phyloP scores from a whole-genome alignment of 139 green algal species.

The Nannochloris sp. region DNA sequence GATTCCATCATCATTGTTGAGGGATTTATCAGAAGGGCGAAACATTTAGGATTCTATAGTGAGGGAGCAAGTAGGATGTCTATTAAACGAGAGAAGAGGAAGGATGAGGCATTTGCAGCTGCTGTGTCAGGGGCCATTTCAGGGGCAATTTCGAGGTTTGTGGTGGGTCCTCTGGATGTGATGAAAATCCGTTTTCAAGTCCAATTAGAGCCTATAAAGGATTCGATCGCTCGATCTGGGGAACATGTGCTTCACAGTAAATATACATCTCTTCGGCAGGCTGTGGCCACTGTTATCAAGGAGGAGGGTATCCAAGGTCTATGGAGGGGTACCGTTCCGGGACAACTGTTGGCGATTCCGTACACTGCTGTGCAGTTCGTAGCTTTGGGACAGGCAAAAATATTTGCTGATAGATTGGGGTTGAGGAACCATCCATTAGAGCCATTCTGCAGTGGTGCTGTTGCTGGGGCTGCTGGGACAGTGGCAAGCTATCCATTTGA shows the following conservation, averaged over 20 bases:
- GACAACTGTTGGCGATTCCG: constrained; percentile 82
- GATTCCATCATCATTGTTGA: not conserved
- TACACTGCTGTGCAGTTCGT: constrained; percentile 98
- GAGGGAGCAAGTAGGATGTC: not conserved
- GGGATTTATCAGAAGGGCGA: not conserved
- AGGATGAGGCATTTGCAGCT: constrained; percentile 2
- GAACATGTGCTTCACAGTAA: constrained; percentile 36
- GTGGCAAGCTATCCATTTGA: constrained; percentile 96
- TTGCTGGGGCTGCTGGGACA: constrained; percentile 83
- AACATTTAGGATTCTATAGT: not conserved
- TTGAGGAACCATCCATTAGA: constrained; percentile 26
- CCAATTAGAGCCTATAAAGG: constrained; percentile 53
- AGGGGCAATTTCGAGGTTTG: constrained; percentile 65
- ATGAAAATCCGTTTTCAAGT: constrained; percentile 96
- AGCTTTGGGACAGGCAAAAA: constrained; percentile 65
- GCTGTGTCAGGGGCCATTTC: constrained; percentile 65
- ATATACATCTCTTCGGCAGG: constrained; percentile 81
- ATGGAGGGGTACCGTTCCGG: constrained; percentile 89
- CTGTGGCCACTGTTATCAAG: constrained; percentile 64
- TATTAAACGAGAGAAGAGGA: not conserved
- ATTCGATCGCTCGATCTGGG: not conserved
- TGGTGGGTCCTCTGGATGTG: constrained; percentile 86
- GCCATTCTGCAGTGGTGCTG: constrained; percentile 73
- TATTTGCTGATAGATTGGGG: constrained; percentile 6
- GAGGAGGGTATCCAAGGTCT: constrained; percentile 89